A percentile compares a stretch with the other conserved stretches of the same genome.
Conservation (phyloP, 2,329 filamentous ascomycete genomes). For the Diaporthe humulicola region DNA sequence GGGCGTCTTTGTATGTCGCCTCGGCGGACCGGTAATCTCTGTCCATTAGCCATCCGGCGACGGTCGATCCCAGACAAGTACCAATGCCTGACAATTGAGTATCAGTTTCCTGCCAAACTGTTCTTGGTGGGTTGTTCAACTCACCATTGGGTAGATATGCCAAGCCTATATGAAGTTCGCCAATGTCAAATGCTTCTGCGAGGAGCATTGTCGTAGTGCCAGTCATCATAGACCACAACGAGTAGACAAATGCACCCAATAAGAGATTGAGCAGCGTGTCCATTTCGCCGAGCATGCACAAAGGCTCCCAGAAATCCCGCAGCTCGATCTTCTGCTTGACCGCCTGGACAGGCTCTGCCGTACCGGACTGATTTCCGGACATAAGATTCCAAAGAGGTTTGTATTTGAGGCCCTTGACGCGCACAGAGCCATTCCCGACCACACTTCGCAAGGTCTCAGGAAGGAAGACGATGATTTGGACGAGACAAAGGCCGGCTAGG, state of each 20-base stretch:
- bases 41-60: conserved; percentile 49
- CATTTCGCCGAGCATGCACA: conserved; percentile 48
- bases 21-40: conserved; percentile 44
- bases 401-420: conserved; percentile 39
- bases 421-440: conserved; percentile 47
- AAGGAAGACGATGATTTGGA: conserved; percentile 39
- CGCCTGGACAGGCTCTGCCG: no score
- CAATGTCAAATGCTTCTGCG: conserved; percentile 41
- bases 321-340: conserved; percentile 2
- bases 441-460: conserved; percentile 50
- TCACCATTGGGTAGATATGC: conserved; percentile 4
- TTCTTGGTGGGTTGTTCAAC: neutral
- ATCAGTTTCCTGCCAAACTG: neutral
- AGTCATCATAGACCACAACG: conserved; percentile 52
- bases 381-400: conserved; percentile 42
- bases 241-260: conserved; percentile 51
- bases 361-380: conserved; percentile 28
- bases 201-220: conserved; percentile 52
- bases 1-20: neutral
- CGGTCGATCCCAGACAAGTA: conserved; percentile 47
- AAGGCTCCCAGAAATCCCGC: conserved; percentile 45
- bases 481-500: neutral
- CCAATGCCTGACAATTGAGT: conserved; percentile 47
- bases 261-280: conserved; percentile 48
- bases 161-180: neutral